phyloP scores from a whole-genome alignment of 2,329 filamentous ascomycete genomes.

The Neopestalotiopsis rosae region DNA sequence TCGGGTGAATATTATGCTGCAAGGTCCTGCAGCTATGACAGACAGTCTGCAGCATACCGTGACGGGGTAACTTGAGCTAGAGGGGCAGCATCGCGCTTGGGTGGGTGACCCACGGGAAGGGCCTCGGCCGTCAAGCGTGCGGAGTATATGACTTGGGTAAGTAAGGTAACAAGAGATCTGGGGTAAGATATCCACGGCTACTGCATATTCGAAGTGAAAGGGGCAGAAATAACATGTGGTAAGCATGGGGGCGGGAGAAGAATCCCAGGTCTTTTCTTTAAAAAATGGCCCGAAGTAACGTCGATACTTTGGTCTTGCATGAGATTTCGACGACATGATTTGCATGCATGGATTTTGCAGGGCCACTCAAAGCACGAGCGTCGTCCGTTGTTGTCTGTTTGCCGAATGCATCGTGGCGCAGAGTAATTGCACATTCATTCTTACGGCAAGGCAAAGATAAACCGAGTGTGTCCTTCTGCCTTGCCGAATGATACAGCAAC shows the following conservation, averaged over 20 bases:
- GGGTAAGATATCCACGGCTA: background rate
- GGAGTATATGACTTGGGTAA: background rate
- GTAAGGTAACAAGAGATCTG: background rate
- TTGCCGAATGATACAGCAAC: too few relatives aligned
- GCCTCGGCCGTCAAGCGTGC: background rate
- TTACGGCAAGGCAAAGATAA: background rate
- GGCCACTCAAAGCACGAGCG: background rate
- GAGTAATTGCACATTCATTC: background rate
- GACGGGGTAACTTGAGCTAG: background rate
- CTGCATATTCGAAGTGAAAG: background rate
- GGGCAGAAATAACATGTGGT: background rate
- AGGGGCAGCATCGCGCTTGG: background rate
- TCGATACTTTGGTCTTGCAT: slow-evolving; percentile 14
- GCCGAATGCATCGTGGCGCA: background rate
- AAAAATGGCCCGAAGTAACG: slow-evolving; percentile 8
- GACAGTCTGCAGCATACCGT: background rate
- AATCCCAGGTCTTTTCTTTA: background rate
- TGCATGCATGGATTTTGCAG: background rate
- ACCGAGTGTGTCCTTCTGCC: background rate
- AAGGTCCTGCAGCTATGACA: background rate
- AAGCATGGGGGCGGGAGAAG: background rate
- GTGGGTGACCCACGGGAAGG: background rate
- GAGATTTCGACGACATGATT: background rate
- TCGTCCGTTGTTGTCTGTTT: background rate
- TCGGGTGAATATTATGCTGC: background rate